phyloP scores from a whole-genome alignment of 2,329 filamentous ascomycete genomes.

The Bipolaris cookei region DNA sequence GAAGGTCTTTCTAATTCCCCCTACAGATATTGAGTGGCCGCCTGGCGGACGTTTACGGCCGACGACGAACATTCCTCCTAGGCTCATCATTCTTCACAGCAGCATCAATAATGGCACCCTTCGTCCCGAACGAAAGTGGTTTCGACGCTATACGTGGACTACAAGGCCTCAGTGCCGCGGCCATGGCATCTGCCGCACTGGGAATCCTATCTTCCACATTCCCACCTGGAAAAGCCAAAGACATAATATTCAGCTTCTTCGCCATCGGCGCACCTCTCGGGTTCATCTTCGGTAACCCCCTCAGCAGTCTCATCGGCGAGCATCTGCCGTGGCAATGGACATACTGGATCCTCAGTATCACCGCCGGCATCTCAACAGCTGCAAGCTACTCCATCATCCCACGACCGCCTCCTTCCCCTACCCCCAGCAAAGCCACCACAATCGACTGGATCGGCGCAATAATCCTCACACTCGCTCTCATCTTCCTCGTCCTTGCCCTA shows the following conservation, averaged over 20 bases:
- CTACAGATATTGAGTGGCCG: slow-evolving; percentile 67
- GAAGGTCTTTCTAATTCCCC: slow-evolving; percentile 4
- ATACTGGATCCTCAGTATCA: slow-evolving; percentile 65
- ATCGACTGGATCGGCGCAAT: slow-evolving; percentile 72
- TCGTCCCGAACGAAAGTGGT: slow-evolving; percentile 69
- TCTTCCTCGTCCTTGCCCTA: slow-evolving; percentile 69
- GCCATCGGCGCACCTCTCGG: slow-evolving; percentile 69
- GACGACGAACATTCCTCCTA: slow-evolving; percentile 68
- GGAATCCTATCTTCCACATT: slow-evolving; percentile 73
- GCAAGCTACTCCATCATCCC: slow-evolving; percentile 68
- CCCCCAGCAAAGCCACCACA: slow-evolving; percentile 50
- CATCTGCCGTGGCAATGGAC: slow-evolving; percentile 54
- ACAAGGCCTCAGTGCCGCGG: slow-evolving; percentile 71
- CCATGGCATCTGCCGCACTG: slow-evolving; percentile 73
- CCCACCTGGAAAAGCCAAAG: slow-evolving; percentile 70
- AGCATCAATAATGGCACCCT: slow-evolving; percentile 66
- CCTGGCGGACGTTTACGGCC: slow-evolving; percentile 71
- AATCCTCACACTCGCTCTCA: slow-evolving; percentile 66
- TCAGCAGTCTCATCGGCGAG: slow-evolving; percentile 68
- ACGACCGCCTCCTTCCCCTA: slow-evolving; percentile 48
- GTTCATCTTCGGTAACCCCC: slow-evolving; percentile 68
- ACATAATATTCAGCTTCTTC: slow-evolving; percentile 65
- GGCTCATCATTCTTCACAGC: slow-evolving; percentile 69
- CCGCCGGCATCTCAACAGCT: slow-evolving; percentile 63
- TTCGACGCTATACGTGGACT: slow-evolving; percentile 71